phyloP scores from a whole-genome alignment of 495 filamentous ascomycete species.

The Rhypophila decipiens region DNA sequence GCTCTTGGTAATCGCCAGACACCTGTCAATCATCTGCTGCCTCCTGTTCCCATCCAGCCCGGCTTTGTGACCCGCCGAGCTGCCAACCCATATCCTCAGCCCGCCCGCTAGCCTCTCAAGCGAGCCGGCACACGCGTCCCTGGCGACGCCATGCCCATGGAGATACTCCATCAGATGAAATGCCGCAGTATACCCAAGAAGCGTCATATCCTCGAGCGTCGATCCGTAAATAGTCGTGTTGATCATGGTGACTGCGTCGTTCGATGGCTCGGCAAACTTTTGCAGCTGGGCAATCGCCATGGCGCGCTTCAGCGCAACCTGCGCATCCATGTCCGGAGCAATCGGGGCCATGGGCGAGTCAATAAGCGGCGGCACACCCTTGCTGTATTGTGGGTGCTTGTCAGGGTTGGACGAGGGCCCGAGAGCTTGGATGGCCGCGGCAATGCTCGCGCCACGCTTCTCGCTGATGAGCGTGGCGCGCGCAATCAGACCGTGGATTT shows the following conservation, averaged over 20 bases:
- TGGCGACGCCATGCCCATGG: slow-evolving; percentile 46
- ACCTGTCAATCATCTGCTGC: slow-evolving; percentile 42
- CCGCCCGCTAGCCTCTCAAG: slow-evolving; percentile 48
- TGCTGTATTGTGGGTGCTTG: slow-evolving; percentile 20
- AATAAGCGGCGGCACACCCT: slow-evolving; percentile 18
- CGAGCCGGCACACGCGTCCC: slow-evolving; percentile 35
- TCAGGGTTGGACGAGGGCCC: slow-evolving; percentile 43
- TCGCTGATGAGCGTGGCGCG: slow-evolving; percentile 52
- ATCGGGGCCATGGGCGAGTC: slow-evolving; percentile 26
- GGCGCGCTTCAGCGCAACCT: slow-evolving; percentile 68
- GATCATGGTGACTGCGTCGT: slow-evolving; percentile 38
- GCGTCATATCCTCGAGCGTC: slow-evolving; percentile 48
- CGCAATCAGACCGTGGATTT: slow-evolving; percentile 72
- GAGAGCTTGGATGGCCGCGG: slow-evolving; percentile 47
- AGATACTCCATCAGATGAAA: slow-evolving; percentile 62
- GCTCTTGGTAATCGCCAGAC: slow-evolving; percentile 41
- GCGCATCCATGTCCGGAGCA: slow-evolving; percentile 53
- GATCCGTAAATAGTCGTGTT: slow-evolving; percentile 33
- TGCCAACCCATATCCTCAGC: slow-evolving; percentile 51
- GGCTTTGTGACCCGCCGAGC: slow-evolving; percentile 32
- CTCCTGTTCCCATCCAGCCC: slow-evolving; percentile 41
- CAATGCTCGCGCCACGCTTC: slow-evolving; percentile 48
- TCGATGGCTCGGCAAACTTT: slow-evolving; percentile 34
- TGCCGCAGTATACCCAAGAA: slow-evolving; percentile 72
- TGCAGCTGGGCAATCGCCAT: slow-evolving; percentile 69